Evolutionary conservation across 768 basidiomycete species (phyloP).

Genomic region (Collybia nuda): DNA sequence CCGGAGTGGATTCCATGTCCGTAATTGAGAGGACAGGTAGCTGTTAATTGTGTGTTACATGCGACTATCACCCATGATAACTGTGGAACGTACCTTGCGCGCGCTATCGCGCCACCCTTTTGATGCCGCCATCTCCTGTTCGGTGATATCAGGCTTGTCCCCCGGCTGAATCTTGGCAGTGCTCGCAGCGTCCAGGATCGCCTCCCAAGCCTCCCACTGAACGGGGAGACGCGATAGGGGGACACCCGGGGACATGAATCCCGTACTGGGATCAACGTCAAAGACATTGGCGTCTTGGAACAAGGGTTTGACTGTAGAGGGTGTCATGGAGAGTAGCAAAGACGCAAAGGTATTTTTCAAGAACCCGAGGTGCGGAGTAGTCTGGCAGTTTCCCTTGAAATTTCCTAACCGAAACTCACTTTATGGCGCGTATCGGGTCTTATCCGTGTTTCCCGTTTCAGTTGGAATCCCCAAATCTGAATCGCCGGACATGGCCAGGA

Average conservation of each 20-base stretch:
- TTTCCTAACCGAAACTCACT: no score
- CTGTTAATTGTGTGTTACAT: constrained; percentile 26
- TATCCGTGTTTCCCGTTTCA: no score
- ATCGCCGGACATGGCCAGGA: no score
- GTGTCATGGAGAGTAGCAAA: no score
- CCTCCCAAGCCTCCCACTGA: constrained; percentile 77
- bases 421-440: no score
- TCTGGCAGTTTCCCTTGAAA: no score
- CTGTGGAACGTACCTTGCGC: constrained; percentile 36
- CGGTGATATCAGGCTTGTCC: constrained; percentile 44
- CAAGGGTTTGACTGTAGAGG: no score
- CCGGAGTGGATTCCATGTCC: constrained; percentile 48
- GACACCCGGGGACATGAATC: constrained; percentile 85
- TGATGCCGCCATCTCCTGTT: constrained; percentile 41
- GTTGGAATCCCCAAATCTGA: no score
- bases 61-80: constrained; percentile 4
- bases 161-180: constrained; percentile 55
- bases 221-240: constrained; percentile 63
- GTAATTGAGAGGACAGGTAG: constrained; percentile 51
- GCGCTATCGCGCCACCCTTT: constrained; percentile 55
- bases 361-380: no score
- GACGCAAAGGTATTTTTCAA: no score
- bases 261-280: constrained; percentile 88
- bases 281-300: constrained; percentile 69
- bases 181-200: constrained; percentile 49